Conservation (phyloP, 345 rosid species). For the Excoecaria cochinchinensis region DNA sequence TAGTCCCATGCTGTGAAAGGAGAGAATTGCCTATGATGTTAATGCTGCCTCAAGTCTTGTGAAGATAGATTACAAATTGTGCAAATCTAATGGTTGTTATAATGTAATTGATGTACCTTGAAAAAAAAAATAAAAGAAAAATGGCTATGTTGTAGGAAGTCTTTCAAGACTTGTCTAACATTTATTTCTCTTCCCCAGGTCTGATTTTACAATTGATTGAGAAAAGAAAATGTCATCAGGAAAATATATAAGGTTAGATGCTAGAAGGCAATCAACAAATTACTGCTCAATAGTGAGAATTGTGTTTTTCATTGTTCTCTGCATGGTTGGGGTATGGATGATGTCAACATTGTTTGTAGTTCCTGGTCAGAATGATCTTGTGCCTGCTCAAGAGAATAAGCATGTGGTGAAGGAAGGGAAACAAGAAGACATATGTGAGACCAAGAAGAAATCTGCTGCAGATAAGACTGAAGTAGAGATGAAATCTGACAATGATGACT, state of each 20-base stretch:
- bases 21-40: too few relatives aligned
- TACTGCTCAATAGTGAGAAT: conserved; percentile 78
- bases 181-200: conserved; percentile 15
- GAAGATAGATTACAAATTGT: too few relatives aligned
- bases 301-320: conserved; percentile 78
- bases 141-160: neutral
- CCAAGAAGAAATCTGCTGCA: conserved; percentile 38
- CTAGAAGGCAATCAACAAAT: conserved; percentile 55
- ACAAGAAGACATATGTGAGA: conserved; percentile 27
- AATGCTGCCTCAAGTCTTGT: too few relatives aligned
- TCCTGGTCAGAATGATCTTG: conserved; percentile 63
- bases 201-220: conserved; percentile 1
- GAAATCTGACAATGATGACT: conserved; percentile 38
- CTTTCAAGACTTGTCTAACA: neutral
- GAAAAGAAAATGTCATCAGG: conserved; percentile 57
- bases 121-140: neutral
- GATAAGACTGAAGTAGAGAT: conserved; percentile 40
- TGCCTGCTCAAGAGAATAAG: conserved; percentile 52
- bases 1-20: too few relatives aligned
- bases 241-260: conserved; percentile 71
- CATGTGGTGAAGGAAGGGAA: conserved; percentile 45
- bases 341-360: conserved; percentile 74
- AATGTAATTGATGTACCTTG: too few relatives aligned
- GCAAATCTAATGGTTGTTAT: too few relatives aligned
- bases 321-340: conserved; percentile 97